These are phyloP conservation scores for Hydnum rufescens DNA, from an alignment of 768 basidiomycete genomes.

Conservation along the genomic window DNA sequence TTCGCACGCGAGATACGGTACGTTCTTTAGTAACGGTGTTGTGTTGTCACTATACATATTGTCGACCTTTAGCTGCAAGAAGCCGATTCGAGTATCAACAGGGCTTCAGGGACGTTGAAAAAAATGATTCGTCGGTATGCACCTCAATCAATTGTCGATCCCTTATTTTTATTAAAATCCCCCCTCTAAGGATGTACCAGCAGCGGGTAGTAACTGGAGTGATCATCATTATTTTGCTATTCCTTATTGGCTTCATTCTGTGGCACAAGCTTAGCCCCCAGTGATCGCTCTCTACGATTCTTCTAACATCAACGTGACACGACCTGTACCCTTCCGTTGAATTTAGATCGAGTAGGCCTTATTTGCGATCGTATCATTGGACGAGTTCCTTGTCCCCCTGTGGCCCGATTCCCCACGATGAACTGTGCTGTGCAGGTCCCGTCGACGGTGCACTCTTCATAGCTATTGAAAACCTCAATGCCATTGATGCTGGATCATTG, in stretches of 20 bases:
- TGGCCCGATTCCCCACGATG: no score
- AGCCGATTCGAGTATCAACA: constrained; percentile 77
- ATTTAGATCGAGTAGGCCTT: background rate
- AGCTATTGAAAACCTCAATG: no score
- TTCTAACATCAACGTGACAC: background rate
- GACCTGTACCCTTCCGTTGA: background rate
- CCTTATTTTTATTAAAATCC: constrained; percentile 6
- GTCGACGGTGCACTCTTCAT: background rate
- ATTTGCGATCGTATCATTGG: background rate
- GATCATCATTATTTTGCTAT: constrained; percentile 67
- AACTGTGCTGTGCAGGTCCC: background rate
- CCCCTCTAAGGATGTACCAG: constrained; percentile 71
- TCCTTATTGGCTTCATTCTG: constrained; percentile 63
- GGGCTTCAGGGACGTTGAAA: constrained; percentile 79
- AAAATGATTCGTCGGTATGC: constrained; percentile 88
- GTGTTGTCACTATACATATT: background rate
- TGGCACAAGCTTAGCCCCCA: constrained; percentile 41
- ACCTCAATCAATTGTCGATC: background rate
- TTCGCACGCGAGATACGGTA: constrained; percentile 80
- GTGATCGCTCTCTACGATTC: background rate
- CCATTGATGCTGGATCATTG: no score
- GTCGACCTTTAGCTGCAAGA: constrained; percentile 41
- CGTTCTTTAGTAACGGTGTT: constrained; percentile 14
- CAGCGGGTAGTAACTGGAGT: constrained; percentile 74
- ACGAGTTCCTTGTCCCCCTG: no score